Conservation (phyloP, 225 moss, liverwort and hornwort genomes). For the Neckera pumila region DNA sequence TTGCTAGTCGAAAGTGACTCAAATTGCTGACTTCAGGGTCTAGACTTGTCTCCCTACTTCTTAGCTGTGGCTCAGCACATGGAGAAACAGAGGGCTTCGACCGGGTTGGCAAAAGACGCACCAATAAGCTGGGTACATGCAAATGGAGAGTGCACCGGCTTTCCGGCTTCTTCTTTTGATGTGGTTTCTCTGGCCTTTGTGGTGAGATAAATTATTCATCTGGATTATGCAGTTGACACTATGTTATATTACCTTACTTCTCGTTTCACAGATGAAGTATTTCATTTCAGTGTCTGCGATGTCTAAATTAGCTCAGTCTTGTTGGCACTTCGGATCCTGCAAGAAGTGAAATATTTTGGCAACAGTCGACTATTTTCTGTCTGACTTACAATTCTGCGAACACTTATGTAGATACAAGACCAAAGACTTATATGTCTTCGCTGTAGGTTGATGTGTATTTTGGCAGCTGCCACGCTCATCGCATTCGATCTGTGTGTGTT, state of each 20-base stretch:
- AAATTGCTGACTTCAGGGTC: slow-evolving; percentile 43
- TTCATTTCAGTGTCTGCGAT: neutral
- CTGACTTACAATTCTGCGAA: neutral
- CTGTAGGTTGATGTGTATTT: neutral
- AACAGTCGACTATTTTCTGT: neutral
- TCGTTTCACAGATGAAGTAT: neutral
- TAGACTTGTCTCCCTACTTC: slow-evolving; percentile 95
- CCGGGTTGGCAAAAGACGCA: slow-evolving; percentile 1
- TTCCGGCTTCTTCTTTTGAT: slow-evolving; percentile 60
- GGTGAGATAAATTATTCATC: slow-evolving; percentile 30
- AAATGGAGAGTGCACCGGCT: slow-evolving; percentile 67
- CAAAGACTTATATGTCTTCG: neutral
- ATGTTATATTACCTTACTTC: neutral
- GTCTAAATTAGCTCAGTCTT: neutral
- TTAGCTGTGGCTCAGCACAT: slow-evolving; percentile 78
- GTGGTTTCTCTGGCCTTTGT: slow-evolving; percentile 65
- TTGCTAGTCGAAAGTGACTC: slow-evolving; percentile 2
- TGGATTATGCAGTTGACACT: neutral
- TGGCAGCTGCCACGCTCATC: neutral
- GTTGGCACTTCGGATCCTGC: neutral
- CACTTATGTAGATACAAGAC: neutral
- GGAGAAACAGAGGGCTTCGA: slow-evolving; percentile 46
- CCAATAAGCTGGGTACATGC: slow-evolving; percentile 74
- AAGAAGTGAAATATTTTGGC: neutral
- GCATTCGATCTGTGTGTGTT: neutral